A percentile compares a stretch with the other conserved stretches of the same genome.
Conservation (phyloP, 106 monocot genomes). For the Platanthera zijinensis region DNA sequence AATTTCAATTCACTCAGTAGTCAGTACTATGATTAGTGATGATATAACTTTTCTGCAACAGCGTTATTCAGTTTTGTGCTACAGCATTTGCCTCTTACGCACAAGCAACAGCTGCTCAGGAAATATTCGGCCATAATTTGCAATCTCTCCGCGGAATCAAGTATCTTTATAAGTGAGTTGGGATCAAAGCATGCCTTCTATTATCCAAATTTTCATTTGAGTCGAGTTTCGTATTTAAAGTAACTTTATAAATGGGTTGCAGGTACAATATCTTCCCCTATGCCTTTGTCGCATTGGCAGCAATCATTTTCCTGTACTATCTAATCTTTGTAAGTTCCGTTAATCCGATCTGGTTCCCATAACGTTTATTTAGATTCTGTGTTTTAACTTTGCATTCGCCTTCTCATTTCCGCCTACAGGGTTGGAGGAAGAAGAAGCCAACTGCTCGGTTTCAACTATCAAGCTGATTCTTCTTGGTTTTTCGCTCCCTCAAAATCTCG, state of each 20-base stretch:
- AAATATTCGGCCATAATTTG: conserved; percentile 97
- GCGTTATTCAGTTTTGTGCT: conserved; percentile 97
- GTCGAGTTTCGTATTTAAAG: not conserved
- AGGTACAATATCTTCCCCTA: conserved; percentile 97
- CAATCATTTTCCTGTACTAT: conserved; percentile 71
- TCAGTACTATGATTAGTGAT: not conserved
- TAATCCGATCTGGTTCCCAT: not conserved
- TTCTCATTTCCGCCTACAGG: conserved; percentile 28
- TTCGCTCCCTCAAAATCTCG: not conserved
- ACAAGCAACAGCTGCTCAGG: conserved; percentile 95
- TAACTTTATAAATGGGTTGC: conserved; percentile 12
- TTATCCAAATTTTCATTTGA: not conserved
- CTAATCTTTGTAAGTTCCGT: conserved; percentile 58
- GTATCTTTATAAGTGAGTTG: conserved; percentile 92
- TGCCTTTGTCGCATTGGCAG: conserved; percentile 65
- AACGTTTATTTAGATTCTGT: not conserved
- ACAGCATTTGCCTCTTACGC: conserved; percentile 93
- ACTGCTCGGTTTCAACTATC: conserved; percentile 71
- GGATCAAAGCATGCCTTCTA: not conserved
- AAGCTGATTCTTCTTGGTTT: conserved; percentile 17
- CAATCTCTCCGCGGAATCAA: conserved; percentile 95
- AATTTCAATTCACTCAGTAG: too few species aligned
- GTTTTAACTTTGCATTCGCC: not conserved
- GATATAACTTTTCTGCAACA: conserved; percentile 25
- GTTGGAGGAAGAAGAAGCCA: conserved; percentile 86